These are phyloP conservation scores for Pyrenophora graminea DNA, from an alignment of 2,329 filamentous ascomycete genomes.

Conservation along the genomic window DNA sequence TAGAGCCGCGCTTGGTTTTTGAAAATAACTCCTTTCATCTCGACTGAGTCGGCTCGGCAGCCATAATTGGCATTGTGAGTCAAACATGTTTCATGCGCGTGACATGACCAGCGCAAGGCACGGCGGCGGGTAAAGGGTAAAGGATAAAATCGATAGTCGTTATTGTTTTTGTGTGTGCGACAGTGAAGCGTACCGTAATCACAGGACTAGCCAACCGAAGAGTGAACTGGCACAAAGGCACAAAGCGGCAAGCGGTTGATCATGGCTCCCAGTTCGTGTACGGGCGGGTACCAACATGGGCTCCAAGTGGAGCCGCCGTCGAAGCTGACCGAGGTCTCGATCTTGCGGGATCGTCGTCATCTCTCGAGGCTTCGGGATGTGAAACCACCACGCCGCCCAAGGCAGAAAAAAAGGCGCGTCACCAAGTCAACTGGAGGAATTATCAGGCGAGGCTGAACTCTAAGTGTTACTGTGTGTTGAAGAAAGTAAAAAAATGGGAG, in stretches of 20 bases:
- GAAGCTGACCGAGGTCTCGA: constrained; percentile 11
- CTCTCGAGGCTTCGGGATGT: constrained; percentile 11
- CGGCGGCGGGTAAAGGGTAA: background rate
- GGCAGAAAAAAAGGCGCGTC: constrained; percentile 1
- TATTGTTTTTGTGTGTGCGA: background rate
- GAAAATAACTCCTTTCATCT: constrained; percentile 19
- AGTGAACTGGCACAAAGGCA: background rate
- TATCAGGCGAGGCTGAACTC: too few species aligned
- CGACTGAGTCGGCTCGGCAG: constrained; percentile 4
- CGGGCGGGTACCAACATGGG: constrained; percentile 6
- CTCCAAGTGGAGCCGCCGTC: constrained; percentile 13
- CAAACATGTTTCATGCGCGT: background rate
- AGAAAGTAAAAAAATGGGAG: too few species aligned
- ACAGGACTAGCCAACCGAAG: background rate
- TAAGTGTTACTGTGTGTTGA: background rate
- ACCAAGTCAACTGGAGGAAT: too few species aligned
- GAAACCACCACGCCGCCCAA: constrained; percentile 16
- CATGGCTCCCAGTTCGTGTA: constrained; percentile 10
- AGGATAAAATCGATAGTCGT: background rate
- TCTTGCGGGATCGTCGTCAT: constrained; percentile 13
- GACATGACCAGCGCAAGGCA: background rate
- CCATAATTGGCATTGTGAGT: background rate
- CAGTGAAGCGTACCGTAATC: background rate
- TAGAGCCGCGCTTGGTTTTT: constrained; percentile 9
- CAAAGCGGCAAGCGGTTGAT: constrained; percentile 16